These are phyloP conservation scores for Daldinia childiae DNA, from an alignment of 495 filamentous ascomycete species.

Conservation along the genomic window DNA sequence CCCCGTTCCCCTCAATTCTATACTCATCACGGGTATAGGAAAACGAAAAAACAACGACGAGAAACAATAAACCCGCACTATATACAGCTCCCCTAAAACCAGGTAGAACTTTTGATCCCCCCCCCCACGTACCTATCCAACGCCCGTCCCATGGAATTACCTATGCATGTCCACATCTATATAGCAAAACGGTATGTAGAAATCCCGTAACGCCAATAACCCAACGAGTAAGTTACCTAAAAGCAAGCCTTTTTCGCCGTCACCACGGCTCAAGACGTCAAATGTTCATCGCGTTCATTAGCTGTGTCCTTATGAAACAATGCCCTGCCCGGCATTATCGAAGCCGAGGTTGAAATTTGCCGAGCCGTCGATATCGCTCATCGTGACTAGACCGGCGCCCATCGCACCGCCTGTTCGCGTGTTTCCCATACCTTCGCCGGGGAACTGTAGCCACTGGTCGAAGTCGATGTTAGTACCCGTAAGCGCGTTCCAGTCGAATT, in stretches of 20 bases:
- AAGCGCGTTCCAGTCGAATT: conserved; percentile 53
- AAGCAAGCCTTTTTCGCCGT: not conserved
- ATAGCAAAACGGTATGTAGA: conserved; percentile 10
- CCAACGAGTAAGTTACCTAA: not conserved
- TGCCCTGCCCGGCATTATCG: conserved; percentile 13
- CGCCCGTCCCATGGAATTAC: conserved; percentile 8
- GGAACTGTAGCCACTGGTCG: conserved; percentile 58
- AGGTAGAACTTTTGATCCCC: conserved; percentile 9
- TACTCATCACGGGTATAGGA: conserved; percentile 42
- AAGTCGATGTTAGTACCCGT: conserved; percentile 53
- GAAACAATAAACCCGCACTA: not conserved
- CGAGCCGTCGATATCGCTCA: conserved; percentile 39
- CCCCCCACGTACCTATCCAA: conserved; percentile 7
- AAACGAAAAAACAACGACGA: not conserved
- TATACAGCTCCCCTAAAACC: conserved; percentile 8
- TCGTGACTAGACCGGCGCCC: conserved; percentile 28
- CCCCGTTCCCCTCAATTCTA: conserved; percentile 11
- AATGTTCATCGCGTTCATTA: conserved; percentile 25
- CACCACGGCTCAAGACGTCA: not conserved
- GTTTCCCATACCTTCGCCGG: conserved; percentile 45
- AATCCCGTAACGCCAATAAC: conserved; percentile 13
- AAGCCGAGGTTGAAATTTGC: conserved; percentile 35
- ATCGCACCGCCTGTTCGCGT: not conserved
- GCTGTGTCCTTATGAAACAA: conserved; percentile 15
- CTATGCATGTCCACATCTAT: conserved; percentile 18